These are phyloP conservation scores for Lachnellula cervina DNA, from an alignment of 2,329 filamentous ascomycete species.

Conservation along the genomic window DNA sequence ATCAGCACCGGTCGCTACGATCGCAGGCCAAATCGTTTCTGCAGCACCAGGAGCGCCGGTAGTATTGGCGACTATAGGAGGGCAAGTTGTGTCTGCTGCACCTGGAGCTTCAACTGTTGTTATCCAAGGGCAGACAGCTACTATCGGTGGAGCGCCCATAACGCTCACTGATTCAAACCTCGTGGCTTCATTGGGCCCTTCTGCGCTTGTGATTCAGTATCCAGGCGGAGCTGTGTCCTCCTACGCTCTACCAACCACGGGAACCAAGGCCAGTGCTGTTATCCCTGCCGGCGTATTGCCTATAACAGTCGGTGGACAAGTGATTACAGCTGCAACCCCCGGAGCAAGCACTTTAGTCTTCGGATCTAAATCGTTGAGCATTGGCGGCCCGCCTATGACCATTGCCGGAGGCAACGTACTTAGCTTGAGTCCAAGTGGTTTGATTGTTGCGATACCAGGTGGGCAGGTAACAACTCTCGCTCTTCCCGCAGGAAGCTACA, in stretches of 20 bases:
- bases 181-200: slow-evolving; percentile 6
- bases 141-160: slow-evolving; percentile 6
- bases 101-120: neutral
- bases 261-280: neutral
- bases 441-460: slow-evolving; percentile 7
- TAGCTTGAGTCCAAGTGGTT: slow-evolving; percentile 6
- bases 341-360: slow-evolving; percentile 3
- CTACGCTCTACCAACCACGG: slow-evolving; percentile 2
- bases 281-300: neutral
- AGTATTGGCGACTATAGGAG: neutral
- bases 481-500: neutral
- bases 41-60: slow-evolving; percentile 6
- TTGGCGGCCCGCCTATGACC: slow-evolving; percentile 6
- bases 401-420: slow-evolving; percentile 4
- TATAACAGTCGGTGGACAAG: slow-evolving; percentile 2
- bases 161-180: slow-evolving; percentile 10
- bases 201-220: slow-evolving; percentile 13
- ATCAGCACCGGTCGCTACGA: slow-evolving; percentile 18
- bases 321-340: neutral
- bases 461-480: slow-evolving; percentile 6
- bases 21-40: slow-evolving; percentile 13
- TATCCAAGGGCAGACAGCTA: slow-evolving; percentile 6
- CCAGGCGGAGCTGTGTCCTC: slow-evolving; percentile 9
- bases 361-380: slow-evolving; percentile 2
- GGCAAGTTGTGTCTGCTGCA: slow-evolving; percentile 4